Conservation (phyloP, 257 asterid genomes). For the Craterostigma plantagineum region DNA sequence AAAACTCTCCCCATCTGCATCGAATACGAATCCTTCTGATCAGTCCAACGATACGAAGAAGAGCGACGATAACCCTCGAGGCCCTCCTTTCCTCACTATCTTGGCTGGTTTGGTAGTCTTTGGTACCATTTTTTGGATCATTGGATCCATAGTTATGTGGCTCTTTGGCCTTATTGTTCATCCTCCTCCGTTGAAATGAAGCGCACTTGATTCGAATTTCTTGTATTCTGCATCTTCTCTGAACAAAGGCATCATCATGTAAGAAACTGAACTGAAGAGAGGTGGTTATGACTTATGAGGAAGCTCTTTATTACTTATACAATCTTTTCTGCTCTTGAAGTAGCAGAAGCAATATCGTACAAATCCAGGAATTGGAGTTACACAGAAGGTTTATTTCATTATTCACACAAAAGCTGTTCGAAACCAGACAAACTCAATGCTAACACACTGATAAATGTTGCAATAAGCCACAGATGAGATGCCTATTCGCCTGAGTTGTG, state of each 20-base stretch:
- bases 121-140: slow-evolving; percentile 20
- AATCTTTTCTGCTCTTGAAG: too few relatives aligned
- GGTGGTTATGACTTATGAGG: too few relatives aligned
- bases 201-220: not conserved
- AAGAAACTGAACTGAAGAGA: too few relatives aligned
- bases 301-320: too few relatives aligned
- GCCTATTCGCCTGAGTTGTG: not conserved
- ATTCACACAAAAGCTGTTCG: too few relatives aligned
- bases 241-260: not conserved
- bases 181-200: slow-evolving; percentile 24
- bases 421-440: too few relatives aligned
- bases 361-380: too few relatives aligned
- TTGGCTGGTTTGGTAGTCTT: slow-evolving; percentile 59
- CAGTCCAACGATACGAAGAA: slow-evolving; percentile 18
- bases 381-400: too few relatives aligned
- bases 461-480: not conserved
- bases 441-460: too few relatives aligned
- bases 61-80: slow-evolving; percentile 14
- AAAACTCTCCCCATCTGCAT: slow-evolving; percentile 19
- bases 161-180: slow-evolving; percentile 26
- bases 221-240: slow-evolving; percentile 1
- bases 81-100: slow-evolving; percentile 66
- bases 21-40: slow-evolving; percentile 25
- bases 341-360: too few relatives aligned
- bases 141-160: slow-evolving; percentile 42